These are phyloP conservation scores for Mycena chlorophos DNA, from an alignment of 768 basidiomycete species.

Conservation along the genomic window DNA sequence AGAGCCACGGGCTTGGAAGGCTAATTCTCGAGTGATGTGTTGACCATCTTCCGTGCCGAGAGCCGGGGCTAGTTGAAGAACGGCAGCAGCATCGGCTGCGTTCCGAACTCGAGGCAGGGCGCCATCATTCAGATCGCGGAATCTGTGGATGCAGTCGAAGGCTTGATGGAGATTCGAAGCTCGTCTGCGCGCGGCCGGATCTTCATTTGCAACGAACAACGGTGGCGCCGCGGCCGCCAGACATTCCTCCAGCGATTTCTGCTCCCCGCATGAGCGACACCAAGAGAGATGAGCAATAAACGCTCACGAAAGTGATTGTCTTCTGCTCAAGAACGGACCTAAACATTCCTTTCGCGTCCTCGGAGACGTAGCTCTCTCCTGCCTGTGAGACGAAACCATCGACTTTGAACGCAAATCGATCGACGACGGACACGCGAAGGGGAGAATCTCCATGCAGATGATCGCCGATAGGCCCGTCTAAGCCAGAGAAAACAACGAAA, in stretches of 20 bases:
- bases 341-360: neutral
- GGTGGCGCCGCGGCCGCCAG: too few species aligned
- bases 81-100: neutral
- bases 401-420: neutral
- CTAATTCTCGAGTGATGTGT: constrained; percentile 58
- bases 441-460: neutral
- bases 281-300: too few species aligned
- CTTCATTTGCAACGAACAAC: too few species aligned
- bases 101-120: neutral
- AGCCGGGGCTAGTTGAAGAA: neutral
- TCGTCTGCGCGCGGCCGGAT: too few species aligned
- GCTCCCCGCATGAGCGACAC: too few species aligned
- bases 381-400: neutral
- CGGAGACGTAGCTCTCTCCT: neutral
- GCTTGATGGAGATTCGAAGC: neutral
- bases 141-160: neutral
- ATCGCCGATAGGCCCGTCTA: neutral
- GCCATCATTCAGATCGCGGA: neutral
- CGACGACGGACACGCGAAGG: neutral
- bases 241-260: too few species aligned
- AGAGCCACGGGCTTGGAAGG: constrained; percentile 70
- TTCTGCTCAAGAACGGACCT: neutral
- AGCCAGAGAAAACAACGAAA: neutral
- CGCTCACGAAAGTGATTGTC: neutral
- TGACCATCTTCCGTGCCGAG: constrained; percentile 41